Base-by-base conservation (phyloP, 164 flowering plant species). In the Cinnamomum micranthum region DNA sequence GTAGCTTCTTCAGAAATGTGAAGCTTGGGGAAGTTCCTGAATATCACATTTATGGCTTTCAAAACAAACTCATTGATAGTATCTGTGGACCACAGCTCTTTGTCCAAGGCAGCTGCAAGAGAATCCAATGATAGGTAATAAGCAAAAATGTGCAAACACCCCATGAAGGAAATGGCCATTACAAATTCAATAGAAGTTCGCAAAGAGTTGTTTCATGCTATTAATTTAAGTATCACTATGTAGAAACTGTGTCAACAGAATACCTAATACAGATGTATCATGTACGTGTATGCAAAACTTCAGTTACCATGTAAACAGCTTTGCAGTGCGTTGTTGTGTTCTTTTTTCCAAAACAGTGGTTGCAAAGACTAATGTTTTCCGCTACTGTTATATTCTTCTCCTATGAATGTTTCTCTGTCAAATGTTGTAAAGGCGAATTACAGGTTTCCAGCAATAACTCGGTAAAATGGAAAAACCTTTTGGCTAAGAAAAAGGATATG, bases 1-100 rank as follows among this genome's bases (percentile, higher is more conserved):
- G 98, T 91, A 68, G 93, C 92, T 65, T 94, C 94, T 83, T 93
- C 98, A 71, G 94, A 93, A 47, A 80, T 77, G 51, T 86, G 96
- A 77, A 93, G 91, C 87, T 90, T 93, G 20, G 91, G 88, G 69
- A 93, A 93, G 82, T 91, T 93, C 76, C 80, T 74, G 70, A 93
- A 87, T 69, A 93, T 88, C 74, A 91, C 88, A 81, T 88, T 80
- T 75, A 93, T 80, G 64, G 93, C 88, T 82, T 82, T 89, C 80
- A 93, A 82, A 74, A 93, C 88, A 80, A 90, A 92, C 74, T 84
- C 93, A 78, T 88, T 93, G 69, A 87, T 84, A 52, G 89, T 90
- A 78, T 84, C 89, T 31, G 90, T 73, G 68, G 96, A 86, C 93
- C 88, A 87, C 82, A 90, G 73, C 71, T 89, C 94, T 76, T 84